phyloP scores from a whole-genome alignment of 2,329 filamentous ascomycete species.

The Eutypella sp. region DNA sequence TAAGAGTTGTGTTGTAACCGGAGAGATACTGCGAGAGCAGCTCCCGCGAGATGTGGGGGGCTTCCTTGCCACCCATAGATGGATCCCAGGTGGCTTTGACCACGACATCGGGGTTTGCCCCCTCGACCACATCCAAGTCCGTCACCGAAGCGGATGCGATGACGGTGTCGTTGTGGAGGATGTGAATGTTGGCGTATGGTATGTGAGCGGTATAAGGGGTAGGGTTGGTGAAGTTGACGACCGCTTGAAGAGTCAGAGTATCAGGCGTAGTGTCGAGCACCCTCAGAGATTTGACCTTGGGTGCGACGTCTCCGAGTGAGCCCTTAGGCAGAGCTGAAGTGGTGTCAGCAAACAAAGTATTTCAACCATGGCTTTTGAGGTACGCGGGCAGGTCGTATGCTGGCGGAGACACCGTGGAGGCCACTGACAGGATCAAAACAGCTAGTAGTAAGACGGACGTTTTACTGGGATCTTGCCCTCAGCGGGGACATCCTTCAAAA shows the following conservation, averaged over 20 bases:
- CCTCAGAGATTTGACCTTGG: slow-evolving; percentile 65
- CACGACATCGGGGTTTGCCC: slow-evolving; percentile 65
- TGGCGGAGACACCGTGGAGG: slow-evolving; percentile 17
- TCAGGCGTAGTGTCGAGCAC: slow-evolving; percentile 68
- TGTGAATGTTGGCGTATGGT: slow-evolving; percentile 73
- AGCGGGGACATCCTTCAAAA: slow-evolving; percentile 78
- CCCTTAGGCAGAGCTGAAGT: slow-evolving; percentile 54
- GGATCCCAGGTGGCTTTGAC: slow-evolving; percentile 75
- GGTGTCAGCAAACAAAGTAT: slow-evolving; percentile 28
- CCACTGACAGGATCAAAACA: slow-evolving; percentile 43
- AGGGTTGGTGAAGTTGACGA: slow-evolving; percentile 83
- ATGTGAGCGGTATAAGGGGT: slow-evolving; percentile 78
- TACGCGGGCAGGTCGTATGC: slow-evolving; percentile 8
- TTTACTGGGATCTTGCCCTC: slow-evolving; percentile 86
- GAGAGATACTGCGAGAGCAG: slow-evolving; percentile 84
- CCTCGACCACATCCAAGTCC: slow-evolving; percentile 59
- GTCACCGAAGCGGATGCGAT: slow-evolving; percentile 70
- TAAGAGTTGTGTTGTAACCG: slow-evolving; percentile 77
- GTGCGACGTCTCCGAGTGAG: slow-evolving; percentile 43
- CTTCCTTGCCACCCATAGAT: slow-evolving; percentile 55
- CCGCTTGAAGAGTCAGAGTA: slow-evolving; percentile 65
- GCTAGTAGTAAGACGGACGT: slow-evolving; percentile 75
- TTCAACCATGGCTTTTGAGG: slow-evolving; percentile 7
- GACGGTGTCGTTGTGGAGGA: slow-evolving; percentile 67
- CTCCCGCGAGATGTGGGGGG: slow-evolving; percentile 59